These are phyloP conservation scores for Secale cereale DNA, from an alignment of 176 grass and related monocot genomes.

Conservation along the genomic window DNA sequence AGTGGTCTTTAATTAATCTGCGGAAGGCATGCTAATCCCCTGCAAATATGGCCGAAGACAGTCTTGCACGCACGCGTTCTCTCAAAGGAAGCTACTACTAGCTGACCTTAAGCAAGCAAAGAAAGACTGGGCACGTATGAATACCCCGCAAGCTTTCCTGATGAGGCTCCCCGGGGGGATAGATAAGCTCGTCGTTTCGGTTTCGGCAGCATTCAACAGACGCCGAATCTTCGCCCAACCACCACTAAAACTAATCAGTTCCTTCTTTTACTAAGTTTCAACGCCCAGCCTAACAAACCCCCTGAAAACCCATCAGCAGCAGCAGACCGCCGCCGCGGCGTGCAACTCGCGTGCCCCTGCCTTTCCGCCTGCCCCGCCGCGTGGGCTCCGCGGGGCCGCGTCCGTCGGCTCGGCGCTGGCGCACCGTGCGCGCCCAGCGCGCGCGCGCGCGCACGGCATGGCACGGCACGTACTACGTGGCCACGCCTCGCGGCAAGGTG, in stretches of 20 bases:
- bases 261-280: background rate
- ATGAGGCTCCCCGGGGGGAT: background rate
- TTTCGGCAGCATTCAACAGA: background rate
- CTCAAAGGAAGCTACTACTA: background rate
- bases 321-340: background rate
- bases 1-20: too few species aligned
- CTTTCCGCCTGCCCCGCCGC: background rate
- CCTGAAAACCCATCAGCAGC: background rate
- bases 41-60: too few species aligned
- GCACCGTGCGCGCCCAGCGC: background rate
- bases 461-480: background rate
- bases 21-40: too few species aligned
- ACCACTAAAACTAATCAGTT: background rate
- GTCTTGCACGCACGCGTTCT: background rate
- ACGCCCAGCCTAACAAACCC: background rate
- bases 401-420: background rate
- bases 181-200: background rate
- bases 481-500: background rate
- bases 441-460: too few species aligned
- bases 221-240: background rate
- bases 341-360: background rate
- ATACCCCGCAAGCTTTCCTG: background rate
- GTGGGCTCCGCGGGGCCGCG: conserved; percentile 1
- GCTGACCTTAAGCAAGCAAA: background rate
- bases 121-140: background rate